A percentile compares a stretch with the other conserved stretches of the same genome.
Conservation (phyloP, 148 eudicot genomes). For the Rhododendron mucronatum region DNA sequence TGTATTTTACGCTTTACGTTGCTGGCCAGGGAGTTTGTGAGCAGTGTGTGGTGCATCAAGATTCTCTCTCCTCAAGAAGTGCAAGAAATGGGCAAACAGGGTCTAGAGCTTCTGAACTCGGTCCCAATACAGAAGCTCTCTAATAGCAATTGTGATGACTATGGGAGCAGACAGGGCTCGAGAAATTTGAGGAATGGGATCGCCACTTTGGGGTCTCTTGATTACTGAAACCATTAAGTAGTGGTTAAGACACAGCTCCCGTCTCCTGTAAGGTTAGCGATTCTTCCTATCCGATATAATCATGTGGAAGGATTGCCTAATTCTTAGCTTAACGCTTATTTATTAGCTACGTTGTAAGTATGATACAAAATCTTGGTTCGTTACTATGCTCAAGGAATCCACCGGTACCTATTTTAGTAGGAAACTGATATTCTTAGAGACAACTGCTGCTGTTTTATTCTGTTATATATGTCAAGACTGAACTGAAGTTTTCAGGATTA, state of each 20-base stretch:
- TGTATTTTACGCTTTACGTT: not conserved
- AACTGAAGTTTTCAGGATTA: not conserved
- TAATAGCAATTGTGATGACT: conserved; percentile 44
- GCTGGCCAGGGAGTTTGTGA: conserved; percentile 75
- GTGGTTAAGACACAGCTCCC: not conserved
- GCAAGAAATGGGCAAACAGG: conserved; percentile 54
- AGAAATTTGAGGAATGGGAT: conserved; percentile 35
- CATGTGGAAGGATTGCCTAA: conserved; percentile 9
- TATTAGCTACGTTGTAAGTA: conserved; percentile 18
- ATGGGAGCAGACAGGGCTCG: conserved; percentile 28
- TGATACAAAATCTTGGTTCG: not conserved
- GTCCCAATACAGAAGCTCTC: conserved; percentile 39
- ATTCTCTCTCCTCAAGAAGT: conserved; percentile 97
- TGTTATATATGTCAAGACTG: not conserved
- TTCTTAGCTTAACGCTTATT: conserved; percentile 8
- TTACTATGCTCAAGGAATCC: not conserved
- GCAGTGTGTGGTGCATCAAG: conserved; percentile 91
- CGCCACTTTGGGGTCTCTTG: conserved; percentile 42
- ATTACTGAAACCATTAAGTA: conserved; percentile 22
- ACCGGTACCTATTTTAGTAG: not conserved
- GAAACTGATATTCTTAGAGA: not conserved
- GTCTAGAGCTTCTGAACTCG: conserved; percentile 46
- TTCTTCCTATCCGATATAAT: conserved; percentile 2
- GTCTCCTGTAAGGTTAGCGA: not conserved
- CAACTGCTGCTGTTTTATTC: conserved; percentile 13